Base-by-base conservation (phyloP, 192 early-diverging fungal species). In the Coemansia erecta region DNA sequence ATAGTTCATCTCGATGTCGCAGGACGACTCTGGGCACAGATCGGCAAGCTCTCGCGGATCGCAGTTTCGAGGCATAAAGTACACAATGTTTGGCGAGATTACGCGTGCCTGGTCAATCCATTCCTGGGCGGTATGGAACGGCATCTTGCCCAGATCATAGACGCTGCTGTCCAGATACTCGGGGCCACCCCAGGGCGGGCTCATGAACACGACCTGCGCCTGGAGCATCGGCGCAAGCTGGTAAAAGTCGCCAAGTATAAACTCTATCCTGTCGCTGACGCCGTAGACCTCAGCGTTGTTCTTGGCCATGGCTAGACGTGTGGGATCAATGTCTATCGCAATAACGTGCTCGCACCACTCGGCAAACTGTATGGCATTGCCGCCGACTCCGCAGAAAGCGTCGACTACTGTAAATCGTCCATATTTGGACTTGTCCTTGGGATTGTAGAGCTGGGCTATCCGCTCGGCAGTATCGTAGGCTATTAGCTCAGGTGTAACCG, bases 281-380 rank as follows among this genome's bases (percentile, higher is more conserved):
- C 94, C 93, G 64, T 98, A 98, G 4, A 98, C 66, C 42, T 64
- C 68, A 1, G 95, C 97, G 71, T 98, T 98, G 48, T 94, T 77
- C 45, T 69, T 68, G 1, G 97, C 94, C 70, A 92, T 93, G 21
- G 81, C 74, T 24, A 98, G 63, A 35, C 89, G 85, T 4, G 84
- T 74, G 8, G 86, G 84, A 61, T 94, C 90, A 51, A 95, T 89
- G 56, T 98, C 97, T 40, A 98, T 89, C 2, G 95, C 92, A 54
- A 98, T 91, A 6, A 97, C 94, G 71, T 82, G 80, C 61, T 92
- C 81, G 64, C 95, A 94, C 10, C 84, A 86, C 58, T 85, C 75
- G 3, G 97, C 95, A 84, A 98, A 97, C 74, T 97, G 94, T 66
- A 98, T 98, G 15, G 93, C 64, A 66, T 98, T 98, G 4, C 97